Percentiles rank a stretch among this genome's conserved stretches.
These are phyloP conservation scores for Rhodosporidiobolus odoratus DNA, from an alignment of 768 basidiomycete species.

Conservation along the genomic window DNA sequence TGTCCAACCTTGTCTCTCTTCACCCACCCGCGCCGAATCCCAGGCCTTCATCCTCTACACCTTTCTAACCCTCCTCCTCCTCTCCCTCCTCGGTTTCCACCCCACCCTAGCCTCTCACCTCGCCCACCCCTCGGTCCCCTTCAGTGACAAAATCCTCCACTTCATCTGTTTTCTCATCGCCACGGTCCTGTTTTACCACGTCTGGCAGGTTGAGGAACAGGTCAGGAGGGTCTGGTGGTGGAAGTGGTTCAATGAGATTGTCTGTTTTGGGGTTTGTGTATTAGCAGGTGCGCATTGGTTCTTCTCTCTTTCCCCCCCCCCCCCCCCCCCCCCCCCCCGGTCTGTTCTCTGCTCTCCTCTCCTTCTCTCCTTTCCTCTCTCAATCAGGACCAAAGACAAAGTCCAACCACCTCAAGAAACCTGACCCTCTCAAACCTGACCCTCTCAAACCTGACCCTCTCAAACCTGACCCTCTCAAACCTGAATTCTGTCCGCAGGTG, in stretches of 20 bases:
- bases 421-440: not conserved
- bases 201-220: slow-evolving; percentile 31
- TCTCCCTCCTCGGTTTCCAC: slow-evolving; percentile 38
- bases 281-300: slow-evolving; percentile 18
- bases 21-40: not conserved
- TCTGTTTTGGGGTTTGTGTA: slow-evolving; percentile 19
- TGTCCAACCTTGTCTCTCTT: not conserved
- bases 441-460: not conserved
- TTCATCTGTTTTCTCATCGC: slow-evolving; percentile 34
- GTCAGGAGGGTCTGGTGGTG: slow-evolving; percentile 26
- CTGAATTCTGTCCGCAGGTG: slow-evolving; percentile 14
- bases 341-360: not conserved
- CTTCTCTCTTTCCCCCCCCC: not conserved
- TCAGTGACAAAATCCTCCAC: slow-evolving; percentile 37
- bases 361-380: not conserved
- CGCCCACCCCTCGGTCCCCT: slow-evolving; percentile 20
- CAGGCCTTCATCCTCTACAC: slow-evolving; percentile 29
- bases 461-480: not conserved
- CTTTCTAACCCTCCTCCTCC: slow-evolving; percentile 23
- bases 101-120: slow-evolving; percentile 34
- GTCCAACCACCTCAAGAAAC: too few species aligned
- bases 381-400: not conserved
- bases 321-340: too few species aligned
- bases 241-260: slow-evolving; percentile 19
- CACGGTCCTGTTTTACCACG: slow-evolving; percentile 26